Base-by-base conservation (phyloP, 2,329 filamentous ascomycete genomes). In the Aureobasidium vineae region DNA sequence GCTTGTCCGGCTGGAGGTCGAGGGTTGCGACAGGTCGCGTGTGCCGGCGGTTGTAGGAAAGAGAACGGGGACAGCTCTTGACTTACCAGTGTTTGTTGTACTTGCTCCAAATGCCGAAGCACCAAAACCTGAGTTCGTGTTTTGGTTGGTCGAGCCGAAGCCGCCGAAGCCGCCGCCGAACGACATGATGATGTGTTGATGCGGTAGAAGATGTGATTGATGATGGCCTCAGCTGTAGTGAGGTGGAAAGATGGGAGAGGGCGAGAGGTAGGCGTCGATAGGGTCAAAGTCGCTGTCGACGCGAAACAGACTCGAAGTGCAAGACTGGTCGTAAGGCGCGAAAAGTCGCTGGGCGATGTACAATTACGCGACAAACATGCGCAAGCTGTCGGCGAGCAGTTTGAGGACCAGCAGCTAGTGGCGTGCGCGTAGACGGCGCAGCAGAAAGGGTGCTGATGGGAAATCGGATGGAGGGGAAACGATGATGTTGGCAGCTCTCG, bases 151-250 rank as follows among this genome's bases (percentile, higher is more conserved):
- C 13, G 66, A 61, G 19, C 66, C 66, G 59, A 81, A 83, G 4
- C 80, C 80, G 26, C 80, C 80, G 70, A 87, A 87, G 3, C 80
- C 79, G 69, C 84, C 85, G 71, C 81, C 83, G 56, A 68, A 68
- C 28, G 68, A 68, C 68, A 69, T 69, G 43, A 50, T 64, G 63
- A 41, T 15, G n/a, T 52, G 38, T 8, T 5, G 49, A 54, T 19
- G 61, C 11, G 49, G n/a, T 16, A 28, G n/a, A 45, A n/a, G 36
- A 26, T 21, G 31, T 45, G 38, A 10, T 53, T 36, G 38, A 19
- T 45, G 49, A 19, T 19, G 21, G 19, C 6, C 33, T 41, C 38
- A 45, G 38, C 15, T 45, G 6, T 5, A 28, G 26, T 23, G 49
- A 64, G 47, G 38, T 33, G 31, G 5, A 40, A 13, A n/a, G 16